Percentiles rank a stretch among this genome's conserved stretches.
Evolutionary conservation across 306 rosid species (phyloP).

Genomic region (Vicia villosa): DNA sequence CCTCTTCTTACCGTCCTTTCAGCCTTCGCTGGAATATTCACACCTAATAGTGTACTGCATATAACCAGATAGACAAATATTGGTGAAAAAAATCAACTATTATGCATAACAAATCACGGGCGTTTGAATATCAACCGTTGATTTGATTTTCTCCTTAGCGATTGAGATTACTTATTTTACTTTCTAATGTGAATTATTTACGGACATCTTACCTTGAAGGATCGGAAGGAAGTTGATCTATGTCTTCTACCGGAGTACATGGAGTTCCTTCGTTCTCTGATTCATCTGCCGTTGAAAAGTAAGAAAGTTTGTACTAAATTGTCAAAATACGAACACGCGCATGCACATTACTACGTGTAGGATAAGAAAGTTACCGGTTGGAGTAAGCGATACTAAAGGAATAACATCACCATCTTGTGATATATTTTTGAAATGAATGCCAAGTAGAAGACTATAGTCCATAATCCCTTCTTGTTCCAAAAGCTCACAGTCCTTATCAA

Average conservation of each 20-base stretch:
- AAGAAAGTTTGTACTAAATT: neutral
- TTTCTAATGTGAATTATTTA: neutral
- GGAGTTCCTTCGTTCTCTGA: constrained; percentile 55
- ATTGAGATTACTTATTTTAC: neutral
- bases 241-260: constrained; percentile 50
- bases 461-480: constrained; percentile 89
- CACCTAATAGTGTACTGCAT: constrained; percentile 63
- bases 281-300: constrained; percentile 45
- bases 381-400: constrained; percentile 55
- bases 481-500: constrained; percentile 89
- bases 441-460: constrained; percentile 91
- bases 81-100: neutral
- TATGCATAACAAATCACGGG: neutral
- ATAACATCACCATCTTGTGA: constrained; percentile 66
- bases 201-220: constrained; percentile 64
- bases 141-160: neutral
- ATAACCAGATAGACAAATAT: constrained; percentile 27
- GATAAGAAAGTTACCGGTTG: constrained; percentile 48
- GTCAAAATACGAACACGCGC: neutral
- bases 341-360: neutral
- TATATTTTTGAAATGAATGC: constrained; percentile 79
- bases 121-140: neutral
- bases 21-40: constrained; percentile 76
- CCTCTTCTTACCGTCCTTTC: constrained; percentile 74
- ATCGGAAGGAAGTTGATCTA: constrained; percentile 64